Evolutionary conservation across 768 basidiomycete genomes (phyloP), one percentile per base, ranked within the genome.

Genomic region (Suillus lakei): DNA sequence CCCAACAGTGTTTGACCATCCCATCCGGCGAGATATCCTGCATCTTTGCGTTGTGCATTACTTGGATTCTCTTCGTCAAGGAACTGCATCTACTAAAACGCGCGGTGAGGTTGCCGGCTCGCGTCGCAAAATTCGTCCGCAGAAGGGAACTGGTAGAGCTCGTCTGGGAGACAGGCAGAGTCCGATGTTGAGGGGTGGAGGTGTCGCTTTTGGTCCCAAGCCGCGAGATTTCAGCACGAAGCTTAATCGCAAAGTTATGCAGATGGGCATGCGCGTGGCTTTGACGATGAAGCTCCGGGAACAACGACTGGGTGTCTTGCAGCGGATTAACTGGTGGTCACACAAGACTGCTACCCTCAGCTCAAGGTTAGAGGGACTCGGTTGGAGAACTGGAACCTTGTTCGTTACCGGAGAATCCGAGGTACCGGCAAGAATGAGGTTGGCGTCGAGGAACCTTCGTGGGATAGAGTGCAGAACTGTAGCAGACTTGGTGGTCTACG

Each of bases 191-290:
- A 84, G 90, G 38, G 97, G 97, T 39, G 98, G 98, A 78, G 98
- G 97, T 70, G 86, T 92, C 46, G 94, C 94, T 7, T 96, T 95
- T 66, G 95, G 95, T 36, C 94, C 95, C 0, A 91, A 93, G 73
- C 93, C 95, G 3, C 87, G 95, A 58, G 93, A 98, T 75, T 98
- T 96, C 77, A 88, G 91, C 71, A 95, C 95, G 23, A 91, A 93
- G 68, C 85, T 99, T 43, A 92, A 93, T n/a, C 86, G 93, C 68
- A 98, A 98, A 79, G 92, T 98, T 69, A 85, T 95, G 48, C 83
- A 93, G 71, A 92, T 98, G 88, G 97, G 96, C 12, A 90, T 98
- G 88, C 86, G 93, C 26, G 91, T 96, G 60, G 96, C 94, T 3
- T 78, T 99, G 53, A 95, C 93, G 69, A 84, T 88, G 50, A 95